Evolutionary conservation across 257 asterid genomes (phyloP).

Genomic region (Orobanche coerulescens): DNA sequence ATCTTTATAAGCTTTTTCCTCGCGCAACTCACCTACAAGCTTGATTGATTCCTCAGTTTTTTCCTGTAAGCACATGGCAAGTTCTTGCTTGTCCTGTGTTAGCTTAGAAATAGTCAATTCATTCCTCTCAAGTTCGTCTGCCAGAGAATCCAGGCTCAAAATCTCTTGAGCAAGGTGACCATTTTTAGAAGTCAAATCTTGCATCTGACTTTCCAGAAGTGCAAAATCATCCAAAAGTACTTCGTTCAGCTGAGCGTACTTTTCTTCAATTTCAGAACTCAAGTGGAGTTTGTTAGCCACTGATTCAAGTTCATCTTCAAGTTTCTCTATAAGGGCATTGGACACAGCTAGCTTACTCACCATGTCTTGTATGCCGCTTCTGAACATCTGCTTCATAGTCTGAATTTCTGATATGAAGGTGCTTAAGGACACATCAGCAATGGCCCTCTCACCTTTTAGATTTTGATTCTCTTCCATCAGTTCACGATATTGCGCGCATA

Average conservation of each 20-base stretch:
- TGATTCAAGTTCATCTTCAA: conserved; percentile 63
- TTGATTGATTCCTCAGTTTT: conserved; percentile 45
- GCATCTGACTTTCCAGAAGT: conserved; percentile 54
- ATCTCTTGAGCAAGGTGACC: conserved; percentile 49
- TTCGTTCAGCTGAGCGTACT: conserved; percentile 33
- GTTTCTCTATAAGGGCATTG: conserved; percentile 58
- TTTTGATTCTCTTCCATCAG: conserved; percentile 59
- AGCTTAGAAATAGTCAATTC: conserved; percentile 40
- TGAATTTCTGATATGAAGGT: conserved; percentile 53
- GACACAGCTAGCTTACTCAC: conserved; percentile 48
- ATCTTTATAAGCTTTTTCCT: conserved; percentile 36
- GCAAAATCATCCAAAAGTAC: conserved; percentile 61
- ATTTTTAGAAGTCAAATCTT: conserved; percentile 42
- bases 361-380: conserved; percentile 39
- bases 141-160: conserved; percentile 43
- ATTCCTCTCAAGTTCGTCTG: conserved; percentile 45
- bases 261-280: conserved; percentile 56
- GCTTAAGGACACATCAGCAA: conserved; percentile 45
- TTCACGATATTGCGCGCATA: conserved; percentile 33
- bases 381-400: conserved; percentile 51
- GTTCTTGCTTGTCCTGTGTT: conserved; percentile 46
- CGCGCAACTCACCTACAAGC: conserved; percentile 51
- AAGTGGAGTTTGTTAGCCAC: conserved; percentile 48
- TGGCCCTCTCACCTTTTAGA: conserved; percentile 47
- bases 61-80: conserved; percentile 33